Percentiles rank a stretch among this genome's conserved stretches.
Evolutionary conservation across 169 alveolate species (phyloP).

Genomic region (Blepharisma undulans): DNA sequence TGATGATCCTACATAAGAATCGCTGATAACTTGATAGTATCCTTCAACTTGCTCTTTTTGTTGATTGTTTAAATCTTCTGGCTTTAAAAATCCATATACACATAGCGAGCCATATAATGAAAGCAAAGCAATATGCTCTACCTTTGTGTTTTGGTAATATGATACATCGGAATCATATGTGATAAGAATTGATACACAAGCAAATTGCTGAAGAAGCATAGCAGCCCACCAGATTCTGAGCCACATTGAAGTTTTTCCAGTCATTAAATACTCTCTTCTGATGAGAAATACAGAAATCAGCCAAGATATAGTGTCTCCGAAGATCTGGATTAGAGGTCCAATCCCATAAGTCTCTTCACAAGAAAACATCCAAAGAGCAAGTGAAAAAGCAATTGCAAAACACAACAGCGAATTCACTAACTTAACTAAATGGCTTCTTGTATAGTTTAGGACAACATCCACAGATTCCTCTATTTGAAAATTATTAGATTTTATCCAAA

Average conservation of each 20-base stretch:
- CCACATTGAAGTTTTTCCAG: background rate
- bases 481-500: background rate
- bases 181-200: background rate
- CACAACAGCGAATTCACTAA: background rate
- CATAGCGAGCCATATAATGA: background rate
- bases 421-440: background rate
- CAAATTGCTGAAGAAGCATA: background rate
- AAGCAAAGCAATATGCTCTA: background rate
- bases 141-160: background rate
- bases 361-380: background rate
- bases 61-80: background rate
- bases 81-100: background rate
- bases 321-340: background rate
- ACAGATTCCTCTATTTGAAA: background rate
- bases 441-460: background rate
- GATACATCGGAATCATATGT: background rate
- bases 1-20: background rate
- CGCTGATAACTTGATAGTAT: background rate
- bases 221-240: background rate
- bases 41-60: background rate
- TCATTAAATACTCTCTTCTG: background rate
- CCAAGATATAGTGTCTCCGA: background rate
- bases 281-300: background rate
- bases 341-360: slow-evolving; percentile 16
- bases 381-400: background rate